These are phyloP conservation scores for Neurospora sp. DNA, from an alignment of 495 filamentous ascomycete species.

Conservation along the genomic window DNA sequence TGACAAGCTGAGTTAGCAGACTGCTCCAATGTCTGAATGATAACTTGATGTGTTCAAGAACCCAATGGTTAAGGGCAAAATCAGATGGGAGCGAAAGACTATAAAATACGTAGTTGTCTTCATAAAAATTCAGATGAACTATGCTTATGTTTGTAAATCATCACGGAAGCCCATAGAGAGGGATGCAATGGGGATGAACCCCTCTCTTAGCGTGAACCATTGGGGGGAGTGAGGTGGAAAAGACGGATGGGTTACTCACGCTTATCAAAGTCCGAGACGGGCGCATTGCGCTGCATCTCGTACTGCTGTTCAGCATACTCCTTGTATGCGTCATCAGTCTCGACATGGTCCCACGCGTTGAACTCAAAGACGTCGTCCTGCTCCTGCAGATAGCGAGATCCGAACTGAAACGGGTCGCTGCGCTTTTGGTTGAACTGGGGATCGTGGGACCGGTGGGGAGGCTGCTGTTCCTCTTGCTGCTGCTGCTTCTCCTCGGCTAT, in stretches of 20 bases:
- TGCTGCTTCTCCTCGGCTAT: constrained; percentile 12
- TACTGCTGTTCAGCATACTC: constrained; percentile 75
- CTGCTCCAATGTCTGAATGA: constrained; percentile 1
- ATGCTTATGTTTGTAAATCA: constrained; percentile 49
- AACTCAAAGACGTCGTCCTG: constrained; percentile 84
- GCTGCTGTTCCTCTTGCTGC: constrained; percentile 10
- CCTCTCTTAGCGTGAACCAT: neutral
- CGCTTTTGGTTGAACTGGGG: constrained; percentile 62
- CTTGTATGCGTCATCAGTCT: constrained; percentile 72
- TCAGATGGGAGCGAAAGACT: constrained; percentile 62
- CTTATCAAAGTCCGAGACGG: constrained; percentile 81
- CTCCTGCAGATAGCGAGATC: constrained; percentile 72
- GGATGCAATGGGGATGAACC: neutral
- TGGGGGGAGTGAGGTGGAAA: neutral
- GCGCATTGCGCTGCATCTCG: constrained; percentile 66
- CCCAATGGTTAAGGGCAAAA: constrained; percentile 9
- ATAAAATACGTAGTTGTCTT: constrained; percentile 42
- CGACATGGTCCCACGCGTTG: constrained; percentile 98
- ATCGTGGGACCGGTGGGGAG: constrained; percentile 45
- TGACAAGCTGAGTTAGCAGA: constrained; percentile 21
- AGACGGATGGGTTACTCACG: constrained; percentile 30
- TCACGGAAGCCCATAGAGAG: constrained; percentile 29
- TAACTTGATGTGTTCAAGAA: neutral
- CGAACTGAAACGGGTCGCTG: constrained; percentile 88
- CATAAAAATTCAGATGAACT: constrained; percentile 51